Percentiles rank a stretch among this genome's conserved stretches.
Evolutionary conservation across 2,329 filamentous ascomycete genomes (phyloP).

Genomic region (Arthrobotrys entomopaga): DNA sequence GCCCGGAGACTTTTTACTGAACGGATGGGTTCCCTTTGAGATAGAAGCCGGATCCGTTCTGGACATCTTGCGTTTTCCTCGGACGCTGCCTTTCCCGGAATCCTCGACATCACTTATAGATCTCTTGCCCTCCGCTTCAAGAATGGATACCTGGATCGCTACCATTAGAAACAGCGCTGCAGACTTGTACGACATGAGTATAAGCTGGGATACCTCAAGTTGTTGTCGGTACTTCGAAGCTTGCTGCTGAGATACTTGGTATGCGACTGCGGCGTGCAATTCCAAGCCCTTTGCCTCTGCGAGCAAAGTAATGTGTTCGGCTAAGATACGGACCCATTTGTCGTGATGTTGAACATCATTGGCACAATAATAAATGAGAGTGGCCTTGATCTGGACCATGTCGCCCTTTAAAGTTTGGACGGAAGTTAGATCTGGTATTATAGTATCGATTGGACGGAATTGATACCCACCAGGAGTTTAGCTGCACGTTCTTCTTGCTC

Average conservation of each 20-base stretch:
- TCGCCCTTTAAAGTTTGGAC: conserved; percentile 20
- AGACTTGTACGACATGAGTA: not conserved
- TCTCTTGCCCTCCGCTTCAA: conserved; percentile 32
- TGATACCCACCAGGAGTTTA: conserved; percentile 33
- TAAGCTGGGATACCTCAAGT: conserved; percentile 21
- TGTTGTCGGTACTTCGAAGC: conserved; percentile 44
- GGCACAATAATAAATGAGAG: conserved; percentile 43
- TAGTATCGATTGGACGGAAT: not conserved
- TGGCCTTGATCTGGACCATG: conserved; percentile 25
- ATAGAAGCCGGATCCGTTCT: conserved; percentile 36
- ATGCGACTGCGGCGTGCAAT: conserved; percentile 37
- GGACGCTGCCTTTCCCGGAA: conserved; percentile 19
- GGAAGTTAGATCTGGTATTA: not conserved
- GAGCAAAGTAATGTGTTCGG: conserved; percentile 38
- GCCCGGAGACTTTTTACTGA: conserved; percentile 16
- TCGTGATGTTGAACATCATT: conserved; percentile 37
- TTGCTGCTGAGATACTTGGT: conserved; percentile 36
- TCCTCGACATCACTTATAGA: conserved; percentile 15
- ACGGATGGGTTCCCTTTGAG: conserved; percentile 43
- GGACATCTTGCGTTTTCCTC: conserved; percentile 40
- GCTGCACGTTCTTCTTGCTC: conserved; percentile 40
- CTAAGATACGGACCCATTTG: conserved; percentile 38
- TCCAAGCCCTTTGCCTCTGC: conserved; percentile 33
- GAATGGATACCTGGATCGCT: conserved; percentile 11
- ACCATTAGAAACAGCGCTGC: not conserved